Evolutionary conservation across 1,284 basidiomycete genomes (phyloP).

Genomic region (Ganoderma multipileum): DNA sequence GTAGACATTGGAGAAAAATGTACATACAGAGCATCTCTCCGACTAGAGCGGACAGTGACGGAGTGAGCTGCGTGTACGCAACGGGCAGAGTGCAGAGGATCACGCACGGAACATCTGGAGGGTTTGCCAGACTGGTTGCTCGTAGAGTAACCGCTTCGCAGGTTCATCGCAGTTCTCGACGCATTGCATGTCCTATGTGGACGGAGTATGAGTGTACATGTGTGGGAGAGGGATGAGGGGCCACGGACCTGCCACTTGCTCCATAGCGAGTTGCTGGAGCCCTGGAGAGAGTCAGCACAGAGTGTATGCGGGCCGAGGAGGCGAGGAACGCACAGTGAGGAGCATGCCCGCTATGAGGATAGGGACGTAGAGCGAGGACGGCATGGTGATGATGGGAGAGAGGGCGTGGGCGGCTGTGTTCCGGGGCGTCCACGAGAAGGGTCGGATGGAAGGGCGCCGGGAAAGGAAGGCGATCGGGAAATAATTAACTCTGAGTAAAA

Average conservation of each 20-base stretch:
- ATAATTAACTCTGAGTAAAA: conserved; percentile 27
- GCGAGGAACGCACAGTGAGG: conserved; percentile 58
- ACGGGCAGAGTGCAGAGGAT: conserved; percentile 21
- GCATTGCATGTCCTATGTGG: conserved; percentile 87
- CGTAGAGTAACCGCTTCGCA: conserved; percentile 72
- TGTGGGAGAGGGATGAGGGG: conserved; percentile 6
- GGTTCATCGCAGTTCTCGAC: conserved; percentile 86
- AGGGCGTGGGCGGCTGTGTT: conserved; percentile 10
- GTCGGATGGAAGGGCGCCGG: conserved; percentile 8
- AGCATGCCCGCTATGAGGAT: conserved; percentile 80
- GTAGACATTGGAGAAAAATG: conserved; percentile 29
- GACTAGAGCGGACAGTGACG: conserved; percentile 57
- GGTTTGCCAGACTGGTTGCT: conserved; percentile 94
- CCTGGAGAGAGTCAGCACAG: conserved; percentile 49
- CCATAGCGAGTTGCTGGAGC: conserved; percentile 82
- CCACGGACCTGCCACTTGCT: conserved; percentile 75
- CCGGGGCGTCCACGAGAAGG: not conserved
- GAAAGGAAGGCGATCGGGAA: conserved; percentile 21
- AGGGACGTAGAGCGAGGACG: conserved; percentile 50
- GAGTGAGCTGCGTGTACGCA: conserved; percentile 33
- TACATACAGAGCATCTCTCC: conserved; percentile 91
- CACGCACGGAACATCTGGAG: conserved; percentile 90
- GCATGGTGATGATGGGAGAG: conserved; percentile 36
- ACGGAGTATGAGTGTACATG: conserved; percentile 25
- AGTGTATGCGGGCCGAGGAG: conserved; percentile 2